Percentiles rank a stretch among this genome's conserved stretches.
Conservation (phyloP, 176 grass and related monocot genomes). For the Carex kokanica region DNA sequence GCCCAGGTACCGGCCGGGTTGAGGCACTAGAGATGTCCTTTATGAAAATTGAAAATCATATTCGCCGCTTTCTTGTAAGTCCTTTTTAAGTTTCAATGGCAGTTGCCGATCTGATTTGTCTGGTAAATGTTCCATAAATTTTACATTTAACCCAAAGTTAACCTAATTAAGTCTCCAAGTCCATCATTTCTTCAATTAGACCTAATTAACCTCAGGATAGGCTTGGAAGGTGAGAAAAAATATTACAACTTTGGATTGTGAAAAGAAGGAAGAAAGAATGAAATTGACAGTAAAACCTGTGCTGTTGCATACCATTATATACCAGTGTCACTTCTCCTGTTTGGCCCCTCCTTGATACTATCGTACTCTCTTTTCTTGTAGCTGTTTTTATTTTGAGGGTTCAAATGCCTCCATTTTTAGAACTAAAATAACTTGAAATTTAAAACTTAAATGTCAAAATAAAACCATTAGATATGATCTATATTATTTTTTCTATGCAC, state of each 20-base stretch:
- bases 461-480: no score
- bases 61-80: constrained; percentile 80
- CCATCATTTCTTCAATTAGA: neutral
- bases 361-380: neutral
- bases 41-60: constrained; percentile 88
- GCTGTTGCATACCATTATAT: neutral
- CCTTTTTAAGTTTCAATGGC: neutral
- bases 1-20: constrained; percentile 77
- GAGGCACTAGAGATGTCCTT: constrained; percentile 89
- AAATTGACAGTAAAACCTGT: neutral
- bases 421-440: no score
- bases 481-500: no score
- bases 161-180: neutral
- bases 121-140: constrained; percentile 17
- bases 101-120: constrained; percentile 9
- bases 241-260: neutral
- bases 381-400: neutral
- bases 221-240: neutral
- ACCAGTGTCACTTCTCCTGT: neutral
- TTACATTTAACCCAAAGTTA: constrained; percentile 2
- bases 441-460: no score
- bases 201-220: no score
- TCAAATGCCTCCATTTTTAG: no score
- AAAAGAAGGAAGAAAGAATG: neutral
- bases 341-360: neutral